A percentile compares a stretch with the other conserved stretches of the same genome.
Conservation (phyloP, 352 stramenopile genomes). For the Achlya hypogyna region DNA sequence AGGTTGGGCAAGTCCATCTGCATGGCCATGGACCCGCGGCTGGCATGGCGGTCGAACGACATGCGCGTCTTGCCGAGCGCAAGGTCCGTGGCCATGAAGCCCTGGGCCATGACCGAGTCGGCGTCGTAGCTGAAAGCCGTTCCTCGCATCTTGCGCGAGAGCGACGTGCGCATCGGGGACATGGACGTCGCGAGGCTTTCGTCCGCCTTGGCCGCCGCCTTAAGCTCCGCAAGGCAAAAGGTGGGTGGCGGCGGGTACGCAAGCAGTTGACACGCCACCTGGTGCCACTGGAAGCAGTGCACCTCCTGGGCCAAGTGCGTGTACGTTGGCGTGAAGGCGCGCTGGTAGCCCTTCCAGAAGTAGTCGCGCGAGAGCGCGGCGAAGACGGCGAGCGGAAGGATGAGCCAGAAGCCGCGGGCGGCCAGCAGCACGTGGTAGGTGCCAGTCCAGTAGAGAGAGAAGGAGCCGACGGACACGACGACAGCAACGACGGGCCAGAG, state of each 20-base stretch:
- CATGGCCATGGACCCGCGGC: conserved; percentile 75
- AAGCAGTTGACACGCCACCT: conserved; percentile 58
- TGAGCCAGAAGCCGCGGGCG: conserved; percentile 61
- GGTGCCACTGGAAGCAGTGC: conserved; percentile 45
- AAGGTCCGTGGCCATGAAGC: conserved; percentile 68
- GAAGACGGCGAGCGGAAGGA: conserved; percentile 63
- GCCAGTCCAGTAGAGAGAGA: conserved; percentile 75
- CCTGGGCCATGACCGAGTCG: conserved; percentile 84
- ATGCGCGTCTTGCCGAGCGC: conserved; percentile 20
- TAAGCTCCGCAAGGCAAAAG: conserved; percentile 36
- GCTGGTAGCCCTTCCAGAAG: conserved; percentile 74
- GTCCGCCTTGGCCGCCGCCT: not conserved
- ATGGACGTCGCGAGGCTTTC: not conserved
- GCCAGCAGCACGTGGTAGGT: conserved; percentile 67
- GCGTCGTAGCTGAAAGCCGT: conserved; percentile 84
- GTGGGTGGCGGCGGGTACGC: conserved; percentile 68
- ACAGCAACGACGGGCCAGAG: conserved; percentile 65
- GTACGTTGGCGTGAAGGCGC: conserved; percentile 74
- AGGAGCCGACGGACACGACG: conserved; percentile 63
- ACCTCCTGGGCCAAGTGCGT: conserved; percentile 82
- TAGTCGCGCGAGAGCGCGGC: conserved; percentile 64
- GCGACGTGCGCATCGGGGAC: not conserved
- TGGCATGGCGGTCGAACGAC: conserved; percentile 73
- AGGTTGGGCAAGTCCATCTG: conserved; percentile 23
- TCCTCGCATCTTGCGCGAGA: conserved; percentile 33